A percentile compares a stretch with the other conserved stretches of the same genome.
Evolutionary conservation across 2,329 filamentous ascomycete species (phyloP).

Genomic region (Aspergillus vadensis): DNA sequence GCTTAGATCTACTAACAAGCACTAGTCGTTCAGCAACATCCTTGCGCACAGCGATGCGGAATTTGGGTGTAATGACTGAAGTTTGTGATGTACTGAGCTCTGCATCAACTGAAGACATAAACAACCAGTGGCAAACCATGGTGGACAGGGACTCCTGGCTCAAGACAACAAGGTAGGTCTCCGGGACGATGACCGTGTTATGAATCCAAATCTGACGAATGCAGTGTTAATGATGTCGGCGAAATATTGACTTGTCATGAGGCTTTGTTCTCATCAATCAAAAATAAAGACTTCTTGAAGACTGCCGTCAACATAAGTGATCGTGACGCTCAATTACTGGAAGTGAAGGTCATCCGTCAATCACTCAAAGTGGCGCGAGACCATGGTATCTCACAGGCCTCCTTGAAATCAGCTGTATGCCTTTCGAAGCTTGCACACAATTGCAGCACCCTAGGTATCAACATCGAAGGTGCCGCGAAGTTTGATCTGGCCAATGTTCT

Average conservation of each 20-base stretch:
- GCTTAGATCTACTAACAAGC: conserved; percentile 44
- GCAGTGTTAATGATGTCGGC: conserved; percentile 64
- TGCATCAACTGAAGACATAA: conserved; percentile 60
- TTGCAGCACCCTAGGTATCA: conserved; percentile 70
- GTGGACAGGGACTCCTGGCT: conserved; percentile 73
- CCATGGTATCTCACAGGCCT: conserved; percentile 82
- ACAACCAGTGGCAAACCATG: conserved; percentile 64
- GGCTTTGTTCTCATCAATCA: conserved; percentile 77
- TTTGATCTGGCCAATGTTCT: conserved; percentile 86
- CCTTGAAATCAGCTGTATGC: conserved; percentile 79
- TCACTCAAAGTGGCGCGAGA: conserved; percentile 75
- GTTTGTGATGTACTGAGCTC: conserved; percentile 74
- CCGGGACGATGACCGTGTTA: not conserved
- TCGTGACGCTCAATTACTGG: conserved; percentile 66
- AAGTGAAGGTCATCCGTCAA: conserved; percentile 74
- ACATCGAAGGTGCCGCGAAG: conserved; percentile 73
- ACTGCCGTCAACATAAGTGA: conserved; percentile 62
- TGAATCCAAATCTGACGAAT: conserved; percentile 17
- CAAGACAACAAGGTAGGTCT: conserved; percentile 71
- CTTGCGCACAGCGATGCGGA: conserved; percentile 61
- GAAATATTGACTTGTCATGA: conserved; percentile 80
- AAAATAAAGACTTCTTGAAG: conserved; percentile 67
- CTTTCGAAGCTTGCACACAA: conserved; percentile 74
- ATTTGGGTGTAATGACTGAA: conserved; percentile 75
- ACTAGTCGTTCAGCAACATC: conserved; percentile 41